Evolutionary conservation across 257 asterid species (phyloP).

Genomic region (Rhazya stricta): DNA sequence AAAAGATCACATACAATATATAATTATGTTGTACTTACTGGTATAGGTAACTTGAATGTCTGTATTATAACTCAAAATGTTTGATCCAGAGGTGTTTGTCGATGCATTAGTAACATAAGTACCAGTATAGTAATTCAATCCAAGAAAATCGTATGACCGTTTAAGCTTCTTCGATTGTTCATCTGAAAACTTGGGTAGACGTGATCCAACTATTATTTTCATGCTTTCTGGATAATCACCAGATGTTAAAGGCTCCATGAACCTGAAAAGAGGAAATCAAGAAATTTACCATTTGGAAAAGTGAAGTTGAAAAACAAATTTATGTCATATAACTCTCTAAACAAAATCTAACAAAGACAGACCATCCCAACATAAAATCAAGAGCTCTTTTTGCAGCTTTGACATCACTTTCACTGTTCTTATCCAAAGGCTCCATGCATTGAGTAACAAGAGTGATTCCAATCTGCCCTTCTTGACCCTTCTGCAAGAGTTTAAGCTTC

Average conservation of each 20-base stretch:
- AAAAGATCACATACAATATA: too few relatives aligned
- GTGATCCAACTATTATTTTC: not conserved
- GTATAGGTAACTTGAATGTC: not conserved
- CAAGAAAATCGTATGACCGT: not conserved
- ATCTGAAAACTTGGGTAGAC: not conserved
- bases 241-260: conserved; percentile 18
- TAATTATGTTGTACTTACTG: conserved; percentile 2
- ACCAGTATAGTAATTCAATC: not conserved
- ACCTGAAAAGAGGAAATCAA: conserved; percentile 13
- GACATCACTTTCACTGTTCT: conserved; percentile 10
- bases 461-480: conserved; percentile 31
- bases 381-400: conserved; percentile 43
- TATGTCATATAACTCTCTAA: too few relatives aligned
- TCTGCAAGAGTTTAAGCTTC: not conserved
- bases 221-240: conserved; percentile 27
- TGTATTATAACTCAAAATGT: not conserved
- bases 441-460: conserved; percentile 35
- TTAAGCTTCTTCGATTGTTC: not conserved
- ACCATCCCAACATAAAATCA: conserved; percentile 56
- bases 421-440: conserved; percentile 36
- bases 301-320: too few relatives aligned
- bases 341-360: not conserved
- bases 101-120: not conserved
- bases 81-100: too few relatives aligned
- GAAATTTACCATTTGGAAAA: too few relatives aligned